Evolutionary conservation across 2,329 filamentous ascomycete species (phyloP).

Genomic region (Ampelomyces quisqualis): DNA sequence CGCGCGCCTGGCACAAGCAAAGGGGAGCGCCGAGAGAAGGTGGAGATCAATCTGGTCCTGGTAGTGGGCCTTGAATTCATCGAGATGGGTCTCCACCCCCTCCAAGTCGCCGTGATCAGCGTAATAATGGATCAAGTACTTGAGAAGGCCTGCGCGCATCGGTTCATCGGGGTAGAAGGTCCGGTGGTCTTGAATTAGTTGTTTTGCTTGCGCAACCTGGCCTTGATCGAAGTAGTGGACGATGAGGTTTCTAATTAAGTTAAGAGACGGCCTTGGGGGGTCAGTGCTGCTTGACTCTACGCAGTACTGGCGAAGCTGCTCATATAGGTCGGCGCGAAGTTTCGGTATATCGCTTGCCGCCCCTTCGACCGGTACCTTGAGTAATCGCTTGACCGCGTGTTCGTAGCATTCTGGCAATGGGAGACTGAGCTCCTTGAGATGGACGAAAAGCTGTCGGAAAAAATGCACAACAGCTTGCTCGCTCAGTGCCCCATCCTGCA

Average conservation of each 20-base stretch:
- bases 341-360: background rate
- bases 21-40: slow-evolving; percentile 52
- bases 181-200: slow-evolving; percentile 29
- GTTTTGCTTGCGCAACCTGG: slow-evolving; percentile 21
- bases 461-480: slow-evolving; percentile 25
- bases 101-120: slow-evolving; percentile 38
- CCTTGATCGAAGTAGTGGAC: slow-evolving; percentile 18
- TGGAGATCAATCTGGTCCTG: slow-evolving; percentile 11
- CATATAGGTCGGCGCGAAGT: slow-evolving; percentile 22
- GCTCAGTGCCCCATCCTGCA: slow-evolving; percentile 25
- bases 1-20: slow-evolving; percentile 69
- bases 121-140: slow-evolving; percentile 29
- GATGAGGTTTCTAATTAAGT: slow-evolving; percentile 25
- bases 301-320: slow-evolving; percentile 21
- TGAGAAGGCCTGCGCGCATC: slow-evolving; percentile 23
- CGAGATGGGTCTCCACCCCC: slow-evolving; percentile 37
- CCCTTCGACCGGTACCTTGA: slow-evolving; percentile 17
- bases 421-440: slow-evolving; percentile 22
- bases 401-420: slow-evolving; percentile 28
- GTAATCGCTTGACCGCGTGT: slow-evolving; percentile 25
- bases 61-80: slow-evolving; percentile 23
- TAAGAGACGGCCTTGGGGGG: slow-evolving; percentile 20
- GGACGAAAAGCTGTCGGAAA: slow-evolving; percentile 27
- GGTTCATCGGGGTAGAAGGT: slow-evolving; percentile 23
- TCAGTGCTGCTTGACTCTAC: slow-evolving; percentile 11